A percentile compares a stretch with the other conserved stretches of the same genome.
Conservation (phyloP, 108 stramenopile genomes). For the Conticribra guillardii region DNA sequence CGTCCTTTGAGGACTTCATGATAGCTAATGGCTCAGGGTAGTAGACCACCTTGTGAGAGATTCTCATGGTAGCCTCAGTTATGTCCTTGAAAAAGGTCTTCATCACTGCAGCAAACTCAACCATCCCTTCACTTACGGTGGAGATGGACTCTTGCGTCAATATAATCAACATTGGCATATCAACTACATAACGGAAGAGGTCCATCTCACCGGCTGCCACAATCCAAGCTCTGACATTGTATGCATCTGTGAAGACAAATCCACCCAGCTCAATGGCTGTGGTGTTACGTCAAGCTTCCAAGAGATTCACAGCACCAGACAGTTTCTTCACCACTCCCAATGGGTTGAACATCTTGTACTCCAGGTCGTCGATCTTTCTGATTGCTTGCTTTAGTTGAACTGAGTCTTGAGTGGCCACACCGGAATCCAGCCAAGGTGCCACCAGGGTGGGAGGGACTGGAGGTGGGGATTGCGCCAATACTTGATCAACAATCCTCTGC, state of each 20-base stretch:
- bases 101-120: neutral
- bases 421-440: no score
- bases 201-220: neutral
- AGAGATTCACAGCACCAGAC: neutral
- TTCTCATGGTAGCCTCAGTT: neutral
- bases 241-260: slow-evolving; percentile 2
- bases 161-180: neutral
- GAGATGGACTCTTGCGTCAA: neutral
- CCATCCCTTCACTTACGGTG: neutral
- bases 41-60: slow-evolving; percentile 1
- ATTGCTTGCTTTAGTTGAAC: no score
- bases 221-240: neutral
- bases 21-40: neutral
- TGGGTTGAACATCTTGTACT: no score
- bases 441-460: no score
- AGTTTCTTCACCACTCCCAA: neutral
- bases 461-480: no score
- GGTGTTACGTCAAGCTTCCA: neutral
- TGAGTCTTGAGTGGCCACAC: no score
- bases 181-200: neutral
- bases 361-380: no score
- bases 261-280: slow-evolving; percentile 9
- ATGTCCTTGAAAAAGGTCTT: neutral
- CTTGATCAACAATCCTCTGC: no score
- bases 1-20: neutral